Evolutionary conservation across 2,329 filamentous ascomycete genomes (phyloP).

Genomic region (Colletotrichum shisoi): DNA sequence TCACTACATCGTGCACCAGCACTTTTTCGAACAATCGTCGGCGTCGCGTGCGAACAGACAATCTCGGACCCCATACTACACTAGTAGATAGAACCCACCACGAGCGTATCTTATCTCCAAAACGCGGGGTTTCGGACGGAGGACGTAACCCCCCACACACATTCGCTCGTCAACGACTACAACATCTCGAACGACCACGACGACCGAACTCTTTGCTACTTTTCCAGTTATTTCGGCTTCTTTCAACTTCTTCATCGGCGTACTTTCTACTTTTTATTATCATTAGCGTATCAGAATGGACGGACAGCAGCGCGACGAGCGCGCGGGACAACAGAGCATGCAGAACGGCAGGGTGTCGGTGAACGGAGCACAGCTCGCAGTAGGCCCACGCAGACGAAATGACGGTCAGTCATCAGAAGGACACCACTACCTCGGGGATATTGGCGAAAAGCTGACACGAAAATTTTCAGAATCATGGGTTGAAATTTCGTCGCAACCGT

Average conservation of each 20-base stretch:
- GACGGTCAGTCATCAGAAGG: conserved; percentile 41
- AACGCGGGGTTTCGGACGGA: conserved; percentile 39
- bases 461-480: conserved; percentile 84
- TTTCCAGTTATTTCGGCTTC: not conserved
- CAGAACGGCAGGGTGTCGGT: conserved; percentile 41
- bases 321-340: conserved; percentile 42
- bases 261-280: not conserved
- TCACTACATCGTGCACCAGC: not conserved
- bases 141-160: conserved; percentile 33
- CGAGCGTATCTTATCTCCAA: conserved; percentile 38
- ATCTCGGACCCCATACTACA: conserved; percentile 30
- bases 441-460: conserved; percentile 22
- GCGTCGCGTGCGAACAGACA: conserved; percentile 36
- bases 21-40: conserved; percentile 26
- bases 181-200: conserved; percentile 15
- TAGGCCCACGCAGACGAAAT: conserved; percentile 37
- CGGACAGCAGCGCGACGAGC: conserved; percentile 39
- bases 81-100: conserved; percentile 21
- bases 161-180: conserved; percentile 22
- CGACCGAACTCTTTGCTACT: conserved; percentile 1
- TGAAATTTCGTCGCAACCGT: conserved; percentile 90
- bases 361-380: conserved; percentile 34
- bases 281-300: conserved; percentile 27
- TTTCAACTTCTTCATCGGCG: conserved; percentile 9
- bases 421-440: conserved; percentile 33